Base-by-base conservation (phyloP, 129 eudicot genomes). In the Ambrosia artemisiifolia region DNA sequence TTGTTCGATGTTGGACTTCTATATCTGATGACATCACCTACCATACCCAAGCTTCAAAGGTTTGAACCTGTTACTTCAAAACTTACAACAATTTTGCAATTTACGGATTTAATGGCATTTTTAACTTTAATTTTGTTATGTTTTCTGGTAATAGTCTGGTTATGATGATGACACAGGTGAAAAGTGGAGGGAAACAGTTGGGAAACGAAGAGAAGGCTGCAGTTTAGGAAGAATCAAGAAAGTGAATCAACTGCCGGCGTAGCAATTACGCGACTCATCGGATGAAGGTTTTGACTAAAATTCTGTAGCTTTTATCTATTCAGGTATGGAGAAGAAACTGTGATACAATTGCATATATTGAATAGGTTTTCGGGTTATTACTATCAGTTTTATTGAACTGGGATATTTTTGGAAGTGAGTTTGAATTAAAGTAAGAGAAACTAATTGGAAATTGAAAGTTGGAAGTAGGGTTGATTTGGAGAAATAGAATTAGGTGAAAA, bases 211-310 rank as follows among this genome's bases (percentile, higher is more conserved):
- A 79, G 66, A 86, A 76, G 79, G 87, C 79, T 20, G 89, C 86
- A 19, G 82, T 86, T 65, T 49, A 83, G 68, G 88, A 92, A 70
- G 97, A 92, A 76, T 88, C 36, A 75, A 68, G 82, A 88, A 85
- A 59, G 80, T 91, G 81, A 87, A 66, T 35, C 82, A 78, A 57
- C 86, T 91, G 60, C 97, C 97, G 65, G 47, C 86, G 78, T 67
- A 88, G 97, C 80, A 57, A 69, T 53, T 88, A 88, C 42, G 97
- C 87, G 33, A 72, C 86, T 65, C 94, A 92, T 70, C 96, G 97
- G 1, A 72, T 87, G 80, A 78, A 88, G 34, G 88, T 92, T 73
- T 83, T 88, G 30, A 80, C 76, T 69, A 88, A 92, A 75, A 81
- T 88, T 48, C 70, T 86, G 34, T 94, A 88, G 78, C 96, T 92